phyloP scores from a whole-genome alignment of 768 basidiomycete genomes.

The Suillus subaureus region DNA sequence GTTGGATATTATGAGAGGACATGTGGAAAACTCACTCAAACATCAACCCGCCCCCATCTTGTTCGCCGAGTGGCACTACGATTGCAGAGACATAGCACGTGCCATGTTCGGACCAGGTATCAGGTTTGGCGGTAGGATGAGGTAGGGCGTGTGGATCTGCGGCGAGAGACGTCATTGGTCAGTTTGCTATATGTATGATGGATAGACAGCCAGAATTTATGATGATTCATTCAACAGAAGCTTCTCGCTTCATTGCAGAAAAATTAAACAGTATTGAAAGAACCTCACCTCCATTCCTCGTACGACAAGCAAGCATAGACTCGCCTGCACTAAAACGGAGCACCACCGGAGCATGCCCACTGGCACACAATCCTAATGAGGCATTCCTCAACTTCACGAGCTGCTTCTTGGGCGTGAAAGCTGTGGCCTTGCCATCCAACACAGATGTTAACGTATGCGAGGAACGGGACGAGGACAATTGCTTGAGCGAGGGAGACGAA shows the following conservation, averaged over 20 bases:
- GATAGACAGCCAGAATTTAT: background rate
- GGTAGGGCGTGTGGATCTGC: constrained; percentile 9
- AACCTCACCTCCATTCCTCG: background rate
- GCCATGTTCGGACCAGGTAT: constrained; percentile 20
- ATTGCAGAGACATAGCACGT: constrained; percentile 31
- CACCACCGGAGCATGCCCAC: background rate
- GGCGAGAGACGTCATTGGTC: background rate
- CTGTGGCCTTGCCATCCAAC: background rate
- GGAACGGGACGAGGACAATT: background rate
- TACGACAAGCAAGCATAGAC: background rate
- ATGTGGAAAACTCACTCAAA: constrained; percentile 47
- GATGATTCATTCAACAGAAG: background rate
- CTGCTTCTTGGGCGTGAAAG: background rate
- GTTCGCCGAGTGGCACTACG: constrained; percentile 42
- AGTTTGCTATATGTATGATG: background rate
- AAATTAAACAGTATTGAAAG: background rate
- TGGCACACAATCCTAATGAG: background rate
- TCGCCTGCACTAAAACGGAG: background rate
- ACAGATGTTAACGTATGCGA: background rate
- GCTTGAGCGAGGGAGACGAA: background rate
- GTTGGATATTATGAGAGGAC: background rate
- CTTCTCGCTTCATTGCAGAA: background rate
- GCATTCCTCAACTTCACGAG: background rate
- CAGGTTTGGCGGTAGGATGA: constrained; percentile 7
- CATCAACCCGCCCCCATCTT: constrained; percentile 46